Conservation (phyloP, 768 basidiomycete species). For the Harrya chromipes region DNA sequence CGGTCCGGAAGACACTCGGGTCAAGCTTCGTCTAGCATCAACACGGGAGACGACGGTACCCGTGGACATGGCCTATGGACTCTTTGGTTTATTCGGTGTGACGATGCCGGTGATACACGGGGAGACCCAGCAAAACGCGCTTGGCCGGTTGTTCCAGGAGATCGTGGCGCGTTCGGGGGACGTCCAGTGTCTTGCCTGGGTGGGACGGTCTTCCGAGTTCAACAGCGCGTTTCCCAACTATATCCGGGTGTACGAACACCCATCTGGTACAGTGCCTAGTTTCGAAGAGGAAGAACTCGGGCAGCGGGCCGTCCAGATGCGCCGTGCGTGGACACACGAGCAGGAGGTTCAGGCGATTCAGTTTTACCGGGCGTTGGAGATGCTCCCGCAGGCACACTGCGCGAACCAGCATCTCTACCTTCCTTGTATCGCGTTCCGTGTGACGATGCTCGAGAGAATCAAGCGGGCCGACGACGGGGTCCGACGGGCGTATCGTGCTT, state of each 20-base stretch:
- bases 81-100: slow-evolving; percentile 21
- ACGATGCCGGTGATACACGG: slow-evolving; percentile 15
- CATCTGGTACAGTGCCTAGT: background rate
- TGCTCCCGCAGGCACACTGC: slow-evolving; percentile 4
- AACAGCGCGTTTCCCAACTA: slow-evolving; percentile 20
- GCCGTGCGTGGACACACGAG: background rate
- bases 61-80: slow-evolving; percentile 21
- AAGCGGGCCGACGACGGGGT: background rate
- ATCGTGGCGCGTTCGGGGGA: slow-evolving; percentile 21
- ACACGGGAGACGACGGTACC: slow-evolving; percentile 17
- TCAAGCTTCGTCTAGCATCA: slow-evolving; percentile 22
- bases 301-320: background rate
- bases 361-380: slow-evolving; percentile 7
- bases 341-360: background rate
- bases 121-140: slow-evolving; percentile 14
- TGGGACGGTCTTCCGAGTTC: slow-evolving; percentile 17
- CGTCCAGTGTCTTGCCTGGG: slow-evolving; percentile 19
- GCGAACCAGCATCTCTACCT: slow-evolving; percentile 6
- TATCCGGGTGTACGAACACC: slow-evolving; percentile 11
- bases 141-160: slow-evolving; percentile 18
- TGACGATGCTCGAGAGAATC: slow-evolving; percentile 4
- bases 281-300: slow-evolving; percentile 9
- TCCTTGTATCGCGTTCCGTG: slow-evolving; percentile 19
- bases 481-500: slow-evolving; percentile 5
- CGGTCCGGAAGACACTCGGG: slow-evolving; percentile 2